Evolutionary conservation across 805 yeast species (phyloP).

Genomic region (Saccharomyces paradoxus): DNA sequence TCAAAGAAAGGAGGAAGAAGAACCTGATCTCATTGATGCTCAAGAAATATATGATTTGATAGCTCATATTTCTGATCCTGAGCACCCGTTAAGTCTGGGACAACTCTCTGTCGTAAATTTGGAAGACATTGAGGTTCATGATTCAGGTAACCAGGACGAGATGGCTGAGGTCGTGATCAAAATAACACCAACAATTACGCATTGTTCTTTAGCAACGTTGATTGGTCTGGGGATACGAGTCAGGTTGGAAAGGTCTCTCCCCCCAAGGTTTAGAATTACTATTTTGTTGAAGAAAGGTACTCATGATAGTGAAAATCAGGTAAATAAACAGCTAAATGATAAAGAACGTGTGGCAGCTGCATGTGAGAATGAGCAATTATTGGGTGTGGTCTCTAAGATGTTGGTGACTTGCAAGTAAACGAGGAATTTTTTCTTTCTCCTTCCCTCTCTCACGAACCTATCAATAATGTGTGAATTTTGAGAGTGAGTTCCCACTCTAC

Average conservation of each 20-base stretch:
- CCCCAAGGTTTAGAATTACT: conserved; percentile 72
- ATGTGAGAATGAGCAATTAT: conserved; percentile 88
- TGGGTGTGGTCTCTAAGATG: conserved; percentile 90
- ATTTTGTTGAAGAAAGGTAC: conserved; percentile 82
- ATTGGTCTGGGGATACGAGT: conserved; percentile 94
- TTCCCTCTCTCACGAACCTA: neutral
- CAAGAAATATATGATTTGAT: conserved; percentile 87
- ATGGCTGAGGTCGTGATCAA: conserved; percentile 71
- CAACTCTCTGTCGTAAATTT: conserved; percentile 90
- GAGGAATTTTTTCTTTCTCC: neutral
- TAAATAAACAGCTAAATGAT: conserved; percentile 92
- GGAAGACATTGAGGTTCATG: conserved; percentile 64
- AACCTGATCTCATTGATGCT: conserved; percentile 60
- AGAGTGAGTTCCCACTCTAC: neutral
- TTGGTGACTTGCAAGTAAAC: conserved; percentile 59
- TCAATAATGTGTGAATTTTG: neutral
- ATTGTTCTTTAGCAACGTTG: conserved; percentile 90
- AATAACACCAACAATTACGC: conserved; percentile 96
- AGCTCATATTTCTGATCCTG: conserved; percentile 88
- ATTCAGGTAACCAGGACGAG: conserved; percentile 42
- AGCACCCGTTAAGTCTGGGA: conserved; percentile 90
- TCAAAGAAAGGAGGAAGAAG: conserved; percentile 31
- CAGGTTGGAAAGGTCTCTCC: conserved; percentile 78
- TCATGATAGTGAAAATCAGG: conserved; percentile 93
- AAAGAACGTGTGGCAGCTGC: conserved; percentile 98